A percentile compares a stretch with the other conserved stretches of the same genome.
phyloP scores from a whole-genome alignment of 257 asterid genomes.

The Petrea volubilis region DNA sequence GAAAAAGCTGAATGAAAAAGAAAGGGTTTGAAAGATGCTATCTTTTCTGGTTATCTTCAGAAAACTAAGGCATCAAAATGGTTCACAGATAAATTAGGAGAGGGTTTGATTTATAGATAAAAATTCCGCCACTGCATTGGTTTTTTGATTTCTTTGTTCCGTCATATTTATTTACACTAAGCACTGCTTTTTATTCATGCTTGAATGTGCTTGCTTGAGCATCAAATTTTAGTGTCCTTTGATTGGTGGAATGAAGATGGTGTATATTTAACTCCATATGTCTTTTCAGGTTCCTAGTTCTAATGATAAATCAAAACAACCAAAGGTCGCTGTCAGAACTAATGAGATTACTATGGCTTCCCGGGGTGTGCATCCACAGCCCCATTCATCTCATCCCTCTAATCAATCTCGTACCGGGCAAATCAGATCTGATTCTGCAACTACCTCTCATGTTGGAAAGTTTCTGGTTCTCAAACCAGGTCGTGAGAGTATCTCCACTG shows the following conservation, averaged over 20 bases:
- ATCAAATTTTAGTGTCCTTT: neutral
- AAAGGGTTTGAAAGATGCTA: neutral
- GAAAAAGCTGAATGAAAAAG: neutral
- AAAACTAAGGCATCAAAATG: too few relatives aligned
- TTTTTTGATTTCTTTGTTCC: neutral
- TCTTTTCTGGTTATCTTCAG: neutral
- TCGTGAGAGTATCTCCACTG: slow-evolving; percentile 46
- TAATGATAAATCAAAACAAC: slow-evolving; percentile 67
- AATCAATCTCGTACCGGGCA: slow-evolving; percentile 58
- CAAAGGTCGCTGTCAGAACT: slow-evolving; percentile 46
- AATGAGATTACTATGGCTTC: slow-evolving; percentile 48
- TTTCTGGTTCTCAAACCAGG: slow-evolving; percentile 79
- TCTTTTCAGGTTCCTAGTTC: slow-evolving; percentile 56
- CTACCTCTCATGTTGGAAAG: slow-evolving; percentile 66
- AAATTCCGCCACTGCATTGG: too few relatives aligned
- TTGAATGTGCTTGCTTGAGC: neutral
- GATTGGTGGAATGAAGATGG: neutral
- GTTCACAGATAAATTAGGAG: too few relatives aligned
- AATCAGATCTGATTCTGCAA: slow-evolving; percentile 52
- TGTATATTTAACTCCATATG: slow-evolving; percentile 9
- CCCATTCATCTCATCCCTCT: slow-evolving; percentile 52
- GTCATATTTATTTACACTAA: too few relatives aligned
- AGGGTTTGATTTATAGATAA: too few relatives aligned
- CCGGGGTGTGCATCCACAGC: slow-evolving; percentile 49
- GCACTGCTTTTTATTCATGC: slow-evolving; percentile 5